Evolutionary conservation across 108 stramenopile species (phyloP).

Genomic region (Schizochytrium sp.): DNA sequence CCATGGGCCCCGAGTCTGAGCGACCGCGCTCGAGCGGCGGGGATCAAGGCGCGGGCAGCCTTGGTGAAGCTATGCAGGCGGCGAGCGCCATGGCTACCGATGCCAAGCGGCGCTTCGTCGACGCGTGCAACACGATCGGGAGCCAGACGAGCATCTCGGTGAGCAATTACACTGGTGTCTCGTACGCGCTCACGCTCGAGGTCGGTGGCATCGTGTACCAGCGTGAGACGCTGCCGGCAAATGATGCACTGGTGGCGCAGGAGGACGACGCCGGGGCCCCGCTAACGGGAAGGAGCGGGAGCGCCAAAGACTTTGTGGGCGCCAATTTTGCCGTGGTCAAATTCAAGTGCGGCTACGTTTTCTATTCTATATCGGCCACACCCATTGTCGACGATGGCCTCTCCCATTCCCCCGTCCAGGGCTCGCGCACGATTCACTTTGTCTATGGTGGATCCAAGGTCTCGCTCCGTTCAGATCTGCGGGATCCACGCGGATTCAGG

Average conservation of each 20-base stretch:
- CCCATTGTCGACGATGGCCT: background rate
- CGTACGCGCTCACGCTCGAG: background rate
- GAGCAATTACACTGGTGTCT: background rate
- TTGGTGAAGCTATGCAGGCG: background rate
- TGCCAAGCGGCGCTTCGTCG: background rate
- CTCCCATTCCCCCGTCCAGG: background rate
- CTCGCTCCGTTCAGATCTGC: background rate
- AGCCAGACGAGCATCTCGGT: background rate
- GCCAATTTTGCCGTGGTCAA: constrained; percentile 6
- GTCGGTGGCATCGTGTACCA: background rate
- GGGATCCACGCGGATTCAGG: background rate
- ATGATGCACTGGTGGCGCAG: background rate
- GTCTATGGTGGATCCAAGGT: background rate
- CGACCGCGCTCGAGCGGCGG: background rate
- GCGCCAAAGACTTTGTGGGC: background rate
- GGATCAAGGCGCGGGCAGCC: background rate
- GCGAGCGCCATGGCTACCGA: background rate
- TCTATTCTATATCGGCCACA: background rate
- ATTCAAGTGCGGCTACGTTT: background rate
- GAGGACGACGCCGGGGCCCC: background rate
- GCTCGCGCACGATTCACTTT: background rate
- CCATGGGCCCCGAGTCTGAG: background rate
- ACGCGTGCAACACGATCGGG: background rate
- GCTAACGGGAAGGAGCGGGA: background rate
- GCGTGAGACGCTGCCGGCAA: background rate